Base-by-base conservation (phyloP, 2,329 filamentous ascomycete species). In the Aureobasidium sp. region DNA sequence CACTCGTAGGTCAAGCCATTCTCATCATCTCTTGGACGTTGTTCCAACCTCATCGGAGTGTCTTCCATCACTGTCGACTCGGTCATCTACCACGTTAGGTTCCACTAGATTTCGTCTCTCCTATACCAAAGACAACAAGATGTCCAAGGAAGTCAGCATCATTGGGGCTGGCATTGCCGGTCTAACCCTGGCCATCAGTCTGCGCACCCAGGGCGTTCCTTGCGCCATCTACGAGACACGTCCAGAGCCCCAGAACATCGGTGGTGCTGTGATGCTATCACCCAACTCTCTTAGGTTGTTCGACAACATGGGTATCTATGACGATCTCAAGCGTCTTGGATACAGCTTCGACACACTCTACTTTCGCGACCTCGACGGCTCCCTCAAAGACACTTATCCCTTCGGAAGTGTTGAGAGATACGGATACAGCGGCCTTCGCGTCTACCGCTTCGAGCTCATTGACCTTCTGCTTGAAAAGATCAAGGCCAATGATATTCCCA, bases 201-300 rank as follows among this genome's bases (percentile, higher is more conserved):
- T 87, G 0, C 76, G 83, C 59, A 71, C 78, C 32, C 75, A 81
- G 57, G 71, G 72, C 43, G 84, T 86, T 37, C 66, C 74, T 5
- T 76, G 73, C 63, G 79, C 73, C 2, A 71, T 86, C 56, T 85
- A 83, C 64, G 83, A 86, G 64, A 73, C 76, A 6, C 46, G 59
- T 13, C 26, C 34, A 10, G 37, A 20, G 12, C 36, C 36, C 15
- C 61, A 56, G 12, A 61, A 61, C 37, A 39, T 55, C 46, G 67
- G 52, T 27, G 83, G 82, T 2, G 81, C 80, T 1, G 75, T 86
- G 34, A 83, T 84, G 79, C 77, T 86, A 2, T 83, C 82, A 0
- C 83, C 84, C 5, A 86, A 86, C 59, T 81, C 82, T 0, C 76
- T 86, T 1, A 75, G 77, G 4, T 74, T 85, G 43, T 75, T 87